Base-by-base conservation (phyloP, 495 filamentous ascomycete species). In the Tuber indicum region DNA sequence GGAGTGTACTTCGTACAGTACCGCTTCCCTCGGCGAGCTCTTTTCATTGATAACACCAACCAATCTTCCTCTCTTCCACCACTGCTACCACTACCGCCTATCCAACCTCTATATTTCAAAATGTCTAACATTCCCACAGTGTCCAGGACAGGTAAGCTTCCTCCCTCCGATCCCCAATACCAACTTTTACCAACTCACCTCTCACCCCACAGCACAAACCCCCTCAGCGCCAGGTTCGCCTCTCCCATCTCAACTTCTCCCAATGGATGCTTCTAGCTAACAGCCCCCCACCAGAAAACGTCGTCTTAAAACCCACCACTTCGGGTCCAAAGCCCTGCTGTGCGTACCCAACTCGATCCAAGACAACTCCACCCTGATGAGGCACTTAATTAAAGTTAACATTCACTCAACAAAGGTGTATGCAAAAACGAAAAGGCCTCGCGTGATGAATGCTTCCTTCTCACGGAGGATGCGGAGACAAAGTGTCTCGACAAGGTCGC, bases 401-500 rank as follows among this genome's bases (percentile, higher is more conserved):
- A 19, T 19, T 76, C 9, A 21, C 52, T 58, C 5, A 14, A 19
- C 42, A 76, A 42, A 80, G 78, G 95, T 85, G 96, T 99, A 36
- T 99, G 96, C 89, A 97, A 95, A 83, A 89, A 93, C 70, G 96
- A 99, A 85, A 99, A 99, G 85, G 88, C 92, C 76, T 86, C 87
- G 77, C 93, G 96, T 77, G 96, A 99, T 85, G 96, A 99, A 86
- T 99, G 96, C 88, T 98, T 99, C 95, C 92, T 99, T 26, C 97
- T 98, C 86, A 94, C 92, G 75, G 93, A 89, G 78, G 87, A 89
- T 78, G 88, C 90, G 75, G 88, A 93, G 82, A 84, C 87, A 79
- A 93, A 94, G 78, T 99, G 96, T 87, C 87, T 90, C 84, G 87
- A 91, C 21, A 89, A 91, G 75, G 92, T 99, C 78, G 90, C 94